Evolutionary conservation across 148 eudicot species (phyloP).

Genomic region (Simmondsia chinensis): DNA sequence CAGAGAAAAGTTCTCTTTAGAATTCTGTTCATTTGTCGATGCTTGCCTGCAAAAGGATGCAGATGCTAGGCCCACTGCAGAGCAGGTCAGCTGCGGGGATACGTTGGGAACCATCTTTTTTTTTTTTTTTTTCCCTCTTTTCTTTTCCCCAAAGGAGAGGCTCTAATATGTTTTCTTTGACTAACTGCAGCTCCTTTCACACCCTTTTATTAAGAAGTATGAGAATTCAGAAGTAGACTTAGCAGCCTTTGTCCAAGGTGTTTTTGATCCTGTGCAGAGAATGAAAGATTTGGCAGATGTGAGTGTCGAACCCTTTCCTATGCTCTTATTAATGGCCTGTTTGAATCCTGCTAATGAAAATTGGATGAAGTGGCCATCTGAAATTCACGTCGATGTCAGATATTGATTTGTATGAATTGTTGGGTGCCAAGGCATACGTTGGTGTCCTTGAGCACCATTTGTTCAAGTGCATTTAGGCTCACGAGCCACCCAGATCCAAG

Average conservation of each 20-base stretch:
- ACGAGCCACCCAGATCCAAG: too few relatives aligned
- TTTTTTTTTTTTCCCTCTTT: too few relatives aligned
- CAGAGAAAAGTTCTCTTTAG: constrained; percentile 58
- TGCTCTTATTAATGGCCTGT: neutral
- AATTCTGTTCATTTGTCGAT: constrained; percentile 83
- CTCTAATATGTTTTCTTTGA: constrained; percentile 3
- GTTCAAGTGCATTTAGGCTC: too few relatives aligned
- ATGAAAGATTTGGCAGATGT: constrained; percentile 95
- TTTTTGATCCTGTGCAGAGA: constrained; percentile 83
- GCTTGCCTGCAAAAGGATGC: constrained; percentile 82
- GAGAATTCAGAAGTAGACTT: constrained; percentile 57
- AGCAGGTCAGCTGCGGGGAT: constrained; percentile 56
- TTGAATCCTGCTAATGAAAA: too few relatives aligned
- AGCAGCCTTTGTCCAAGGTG: constrained; percentile 54
- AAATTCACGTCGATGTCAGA: too few relatives aligned
- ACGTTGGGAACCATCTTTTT: too few relatives aligned
- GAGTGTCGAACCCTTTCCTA: constrained; percentile 13
- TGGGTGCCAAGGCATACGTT: too few relatives aligned
- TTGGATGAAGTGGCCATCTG: too few relatives aligned
- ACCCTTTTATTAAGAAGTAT: constrained; percentile 70
- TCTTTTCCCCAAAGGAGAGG: too few relatives aligned
- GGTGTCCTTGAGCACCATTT: too few relatives aligned
- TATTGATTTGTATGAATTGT: too few relatives aligned
- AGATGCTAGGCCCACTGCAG: constrained; percentile 81
- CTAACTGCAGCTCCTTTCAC: constrained; percentile 70